A percentile compares a stretch with the other conserved stretches of the same genome.
Evolutionary conservation across 1,139 yeast species (phyloP).

Genomic region (Candida buenavistaensis): DNA sequence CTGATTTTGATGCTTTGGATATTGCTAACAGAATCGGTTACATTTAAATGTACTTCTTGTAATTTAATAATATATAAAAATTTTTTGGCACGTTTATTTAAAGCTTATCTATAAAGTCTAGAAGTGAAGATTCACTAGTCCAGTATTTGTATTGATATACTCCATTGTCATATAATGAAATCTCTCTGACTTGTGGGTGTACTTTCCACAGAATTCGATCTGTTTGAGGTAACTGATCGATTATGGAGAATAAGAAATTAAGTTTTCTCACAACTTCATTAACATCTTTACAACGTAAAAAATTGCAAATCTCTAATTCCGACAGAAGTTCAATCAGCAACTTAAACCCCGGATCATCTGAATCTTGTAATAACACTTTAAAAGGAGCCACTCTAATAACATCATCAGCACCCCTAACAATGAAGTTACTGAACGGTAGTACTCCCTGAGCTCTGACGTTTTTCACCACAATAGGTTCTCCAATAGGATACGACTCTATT

Average conservation of each 20-base stretch:
- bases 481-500: background rate
- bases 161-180: too few relatives aligned
- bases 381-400: constrained; percentile 30
- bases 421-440: constrained; percentile 21
- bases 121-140: constrained; percentile 4
- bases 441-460: constrained; percentile 19
- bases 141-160: constrained; percentile 4
- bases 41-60: constrained; percentile 49
- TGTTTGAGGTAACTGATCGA: too few relatives aligned
- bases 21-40: constrained; percentile 99
- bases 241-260: too few relatives aligned
- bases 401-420: constrained; percentile 31
- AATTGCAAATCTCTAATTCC: constrained; percentile 27
- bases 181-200: too few relatives aligned
- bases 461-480: background rate
- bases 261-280: too few relatives aligned
- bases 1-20: constrained; percentile 99
- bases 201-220: too few relatives aligned
- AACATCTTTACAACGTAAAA: constrained; percentile 27
- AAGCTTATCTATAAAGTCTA: background rate
- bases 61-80: constrained; percentile 5
- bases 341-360: background rate
- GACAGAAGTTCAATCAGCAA: constrained; percentile 26
- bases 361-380: constrained; percentile 22
- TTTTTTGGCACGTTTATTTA: constrained; percentile 4